phyloP scores from a whole-genome alignment of 345 rosid species.

The Kernera saxatilis region DNA sequence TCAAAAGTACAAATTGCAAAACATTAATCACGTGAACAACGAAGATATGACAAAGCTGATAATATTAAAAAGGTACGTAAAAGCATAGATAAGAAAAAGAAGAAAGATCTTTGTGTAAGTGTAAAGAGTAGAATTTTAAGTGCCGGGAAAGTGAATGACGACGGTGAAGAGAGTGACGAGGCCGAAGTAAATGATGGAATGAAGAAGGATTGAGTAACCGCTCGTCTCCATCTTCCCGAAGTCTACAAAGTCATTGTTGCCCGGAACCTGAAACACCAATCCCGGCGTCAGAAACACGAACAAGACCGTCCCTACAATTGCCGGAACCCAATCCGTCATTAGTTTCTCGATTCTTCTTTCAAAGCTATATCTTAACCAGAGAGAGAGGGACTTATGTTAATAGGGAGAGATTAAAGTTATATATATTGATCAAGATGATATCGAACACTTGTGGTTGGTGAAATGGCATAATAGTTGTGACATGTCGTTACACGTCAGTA shows the following conservation, averaged over 20 bases:
- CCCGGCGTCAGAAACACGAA: conserved; percentile 22
- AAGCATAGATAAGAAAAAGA: background rate
- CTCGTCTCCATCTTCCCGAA: conserved; percentile 27
- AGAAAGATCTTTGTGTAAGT: background rate
- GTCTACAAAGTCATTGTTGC: conserved; percentile 11
- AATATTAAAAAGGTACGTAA: background rate
- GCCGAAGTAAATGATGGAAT: conserved; percentile 22
- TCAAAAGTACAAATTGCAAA: background rate
- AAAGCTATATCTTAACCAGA: background rate
- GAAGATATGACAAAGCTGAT: background rate
- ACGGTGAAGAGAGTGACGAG: conserved; percentile 9
- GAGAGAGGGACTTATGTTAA: background rate
- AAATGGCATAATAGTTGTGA: conserved; percentile 11
- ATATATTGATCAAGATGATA: background rate
- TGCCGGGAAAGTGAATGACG: conserved; percentile 6
- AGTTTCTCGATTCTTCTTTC: background rate
- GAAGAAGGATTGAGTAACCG: conserved; percentile 5
- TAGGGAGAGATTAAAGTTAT: background rate
- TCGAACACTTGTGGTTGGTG: conserved; percentile 5
- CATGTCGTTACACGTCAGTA: background rate
- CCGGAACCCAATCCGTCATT: background rate
- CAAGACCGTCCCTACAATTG: conserved; percentile 6
- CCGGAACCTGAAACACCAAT: conserved; percentile 23
- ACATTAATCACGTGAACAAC: background rate
- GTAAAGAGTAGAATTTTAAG: background rate